phyloP scores from a whole-genome alignment of 768 basidiomycete species.

The Tylopilus plumbeoviolaceoides region DNA sequence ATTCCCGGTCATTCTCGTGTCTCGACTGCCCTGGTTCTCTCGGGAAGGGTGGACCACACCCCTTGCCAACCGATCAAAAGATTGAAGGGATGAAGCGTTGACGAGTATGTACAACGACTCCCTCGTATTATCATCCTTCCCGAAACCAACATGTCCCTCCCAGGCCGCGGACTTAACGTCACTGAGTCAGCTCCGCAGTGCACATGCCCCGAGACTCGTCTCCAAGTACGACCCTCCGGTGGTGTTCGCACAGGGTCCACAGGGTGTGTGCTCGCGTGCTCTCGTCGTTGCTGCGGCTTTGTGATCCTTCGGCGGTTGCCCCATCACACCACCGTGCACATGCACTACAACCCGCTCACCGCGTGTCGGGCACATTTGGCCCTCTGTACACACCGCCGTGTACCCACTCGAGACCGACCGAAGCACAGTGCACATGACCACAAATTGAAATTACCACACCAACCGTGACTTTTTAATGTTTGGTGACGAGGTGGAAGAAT shows the following conservation, averaged over 20 bases:
- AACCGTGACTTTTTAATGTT: conserved; percentile 21
- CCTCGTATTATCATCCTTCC: background rate
- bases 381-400: conserved; percentile 3
- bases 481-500: conserved; percentile 8
- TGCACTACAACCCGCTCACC: conserved; percentile 9
- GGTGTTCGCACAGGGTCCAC: background rate
- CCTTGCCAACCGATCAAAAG: background rate
- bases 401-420: conserved; percentile 15
- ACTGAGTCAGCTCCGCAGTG: background rate
- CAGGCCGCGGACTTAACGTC: conserved; percentile 6
- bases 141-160: background rate
- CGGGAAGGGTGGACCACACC: background rate
- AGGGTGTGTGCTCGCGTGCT: background rate
- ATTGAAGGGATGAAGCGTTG: background rate
- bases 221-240: background rate
- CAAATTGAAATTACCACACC: conserved; percentile 3
- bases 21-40: background rate
- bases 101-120: conserved; percentile 1
- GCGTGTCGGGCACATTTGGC: conserved; percentile 11
- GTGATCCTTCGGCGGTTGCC: background rate
- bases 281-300: background rate
- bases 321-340: background rate
- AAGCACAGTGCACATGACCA: conserved; percentile 4
- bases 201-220: background rate
- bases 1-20: background rate